A percentile compares a stretch with the other conserved stretches of the same genome.
Evolutionary conservation across 768 basidiomycete species (phyloP).

Genomic region (Suillus sp.): DNA sequence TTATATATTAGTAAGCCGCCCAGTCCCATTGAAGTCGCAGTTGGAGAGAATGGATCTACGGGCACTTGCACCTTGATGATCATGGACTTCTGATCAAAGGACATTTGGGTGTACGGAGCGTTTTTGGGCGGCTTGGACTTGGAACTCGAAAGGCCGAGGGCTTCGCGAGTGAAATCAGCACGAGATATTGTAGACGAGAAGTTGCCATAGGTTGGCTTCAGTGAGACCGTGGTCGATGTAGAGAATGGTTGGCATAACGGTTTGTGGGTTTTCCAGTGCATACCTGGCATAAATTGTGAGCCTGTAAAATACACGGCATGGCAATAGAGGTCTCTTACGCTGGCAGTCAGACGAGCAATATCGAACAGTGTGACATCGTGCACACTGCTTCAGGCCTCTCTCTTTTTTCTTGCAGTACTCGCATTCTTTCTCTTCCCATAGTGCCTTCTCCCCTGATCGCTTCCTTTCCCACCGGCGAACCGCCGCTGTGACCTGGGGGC

Average conservation of each 20-base stretch:
- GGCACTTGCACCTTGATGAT: constrained; percentile 60
- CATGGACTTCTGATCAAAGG: constrained; percentile 41
- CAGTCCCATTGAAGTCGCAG: constrained; percentile 9
- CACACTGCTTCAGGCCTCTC: constrained; percentile 43
- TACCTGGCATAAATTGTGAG: constrained; percentile 32
- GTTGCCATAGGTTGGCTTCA: constrained; percentile 45
- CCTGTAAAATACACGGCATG: neutral
- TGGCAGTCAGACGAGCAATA: constrained; percentile 62
- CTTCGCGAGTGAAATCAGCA: constrained; percentile 33
- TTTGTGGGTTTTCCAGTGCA: constrained; percentile 53
- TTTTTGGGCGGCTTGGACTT: constrained; percentile 22
- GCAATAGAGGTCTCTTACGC: constrained; percentile 36
- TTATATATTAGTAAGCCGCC: constrained; percentile 49
- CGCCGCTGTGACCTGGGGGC: constrained; percentile 46
- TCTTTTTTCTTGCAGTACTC: constrained; percentile 37
- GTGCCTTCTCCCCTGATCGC: constrained; percentile 45
- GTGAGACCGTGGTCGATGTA: constrained; percentile 43
- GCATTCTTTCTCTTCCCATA: constrained; percentile 45
- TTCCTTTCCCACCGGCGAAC: constrained; percentile 50
- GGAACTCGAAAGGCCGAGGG: constrained; percentile 31
- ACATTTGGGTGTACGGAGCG: constrained; percentile 20
- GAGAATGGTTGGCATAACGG: constrained; percentile 47
- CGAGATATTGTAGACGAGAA: constrained; percentile 24
- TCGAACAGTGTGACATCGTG: constrained; percentile 44
- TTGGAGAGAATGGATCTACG: constrained; percentile 15